Conservation (phyloP, 768 basidiomycete genomes). For the Russula compacta region DNA sequence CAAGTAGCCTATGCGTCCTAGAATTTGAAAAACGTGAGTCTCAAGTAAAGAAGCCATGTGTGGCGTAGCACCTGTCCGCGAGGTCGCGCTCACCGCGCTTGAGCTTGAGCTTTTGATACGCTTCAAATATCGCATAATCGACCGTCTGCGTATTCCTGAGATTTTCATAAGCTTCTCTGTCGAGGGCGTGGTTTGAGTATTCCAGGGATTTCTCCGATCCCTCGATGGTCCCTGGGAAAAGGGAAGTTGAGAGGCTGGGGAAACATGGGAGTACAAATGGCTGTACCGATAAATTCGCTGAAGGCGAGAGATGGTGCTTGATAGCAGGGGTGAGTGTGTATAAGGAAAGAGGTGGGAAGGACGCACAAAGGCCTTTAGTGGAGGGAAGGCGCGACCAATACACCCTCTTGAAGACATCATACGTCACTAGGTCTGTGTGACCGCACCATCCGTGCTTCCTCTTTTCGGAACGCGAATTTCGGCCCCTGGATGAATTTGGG, state of each 20-base stretch:
- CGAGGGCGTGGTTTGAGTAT: slow-evolving; percentile 3
- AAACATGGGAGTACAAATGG: not conserved
- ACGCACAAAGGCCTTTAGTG: slow-evolving; percentile 44
- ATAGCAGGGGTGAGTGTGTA: not conserved
- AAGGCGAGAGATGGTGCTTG: slow-evolving; percentile 55
- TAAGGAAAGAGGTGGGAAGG: not conserved
- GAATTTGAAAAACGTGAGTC: not conserved
- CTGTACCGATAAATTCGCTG: slow-evolving; percentile 52
- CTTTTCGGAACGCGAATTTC: not conserved
- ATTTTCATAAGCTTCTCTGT: slow-evolving; percentile 1
- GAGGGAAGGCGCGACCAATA: slow-evolving; percentile 58
- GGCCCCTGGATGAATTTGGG: not conserved
- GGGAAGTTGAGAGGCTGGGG: not conserved
- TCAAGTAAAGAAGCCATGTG: not conserved
- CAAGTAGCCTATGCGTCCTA: slow-evolving; percentile 46
- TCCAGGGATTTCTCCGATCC: slow-evolving; percentile 51
- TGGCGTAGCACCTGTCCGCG: slow-evolving; percentile 43
- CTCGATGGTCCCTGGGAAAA: slow-evolving; percentile 44
- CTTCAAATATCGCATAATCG: slow-evolving; percentile 34
- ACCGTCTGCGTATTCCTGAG: not conserved
- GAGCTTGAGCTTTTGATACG: slow-evolving; percentile 41
- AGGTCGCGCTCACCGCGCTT: slow-evolving; percentile 39
- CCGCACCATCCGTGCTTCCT: not conserved
- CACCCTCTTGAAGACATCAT: slow-evolving; percentile 35
- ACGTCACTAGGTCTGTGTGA: slow-evolving; percentile 30